Conservation (phyloP, 2,329 filamentous ascomycete genomes). For the Rhynchosporium agropyri region DNA sequence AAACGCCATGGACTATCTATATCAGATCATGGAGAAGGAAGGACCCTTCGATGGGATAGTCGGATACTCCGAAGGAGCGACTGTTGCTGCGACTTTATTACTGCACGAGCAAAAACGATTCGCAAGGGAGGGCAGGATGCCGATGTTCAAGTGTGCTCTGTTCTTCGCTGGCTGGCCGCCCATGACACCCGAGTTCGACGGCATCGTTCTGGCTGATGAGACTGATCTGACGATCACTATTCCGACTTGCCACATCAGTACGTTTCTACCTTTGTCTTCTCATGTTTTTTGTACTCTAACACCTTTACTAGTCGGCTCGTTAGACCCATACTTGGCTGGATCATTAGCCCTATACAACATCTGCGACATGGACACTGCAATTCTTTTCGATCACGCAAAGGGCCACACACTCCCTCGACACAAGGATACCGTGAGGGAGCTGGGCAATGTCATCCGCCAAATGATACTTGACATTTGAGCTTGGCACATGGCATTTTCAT, state of each 20-base stretch:
- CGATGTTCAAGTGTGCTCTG: conserved; percentile 49
- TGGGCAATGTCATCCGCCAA: conserved; percentile 38
- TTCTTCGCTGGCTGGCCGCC: conserved; percentile 59
- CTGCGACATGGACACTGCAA: conserved; percentile 63
- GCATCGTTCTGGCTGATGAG: conserved; percentile 55
- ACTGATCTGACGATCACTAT: conserved; percentile 54
- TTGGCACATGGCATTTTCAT: not conserved
- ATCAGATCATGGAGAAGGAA: conserved; percentile 50
- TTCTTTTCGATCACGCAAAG: conserved; percentile 66
- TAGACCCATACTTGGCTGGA: conserved; percentile 64
- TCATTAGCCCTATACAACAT: conserved; percentile 65
- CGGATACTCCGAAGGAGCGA: conserved; percentile 63
- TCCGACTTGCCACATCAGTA: conserved; percentile 56
- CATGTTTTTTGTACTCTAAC: conserved; percentile 26
- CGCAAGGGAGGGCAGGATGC: conserved; percentile 39
- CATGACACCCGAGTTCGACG: conserved; percentile 49
- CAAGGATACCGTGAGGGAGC: conserved; percentile 42
- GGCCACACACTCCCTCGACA: conserved; percentile 65
- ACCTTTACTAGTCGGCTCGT: conserved; percentile 49
- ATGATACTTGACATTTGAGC: conserved; percentile 30
- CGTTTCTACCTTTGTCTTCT: conserved; percentile 32
- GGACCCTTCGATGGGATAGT: conserved; percentile 57
- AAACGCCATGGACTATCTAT: conserved; percentile 42
- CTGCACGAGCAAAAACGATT: conserved; percentile 52
- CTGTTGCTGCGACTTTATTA: conserved; percentile 56